A percentile compares a stretch with the other conserved stretches of the same genome.
phyloP scores from a whole-genome alignment of 352 stramenopile species.

The Pythium diclinum region DNA sequence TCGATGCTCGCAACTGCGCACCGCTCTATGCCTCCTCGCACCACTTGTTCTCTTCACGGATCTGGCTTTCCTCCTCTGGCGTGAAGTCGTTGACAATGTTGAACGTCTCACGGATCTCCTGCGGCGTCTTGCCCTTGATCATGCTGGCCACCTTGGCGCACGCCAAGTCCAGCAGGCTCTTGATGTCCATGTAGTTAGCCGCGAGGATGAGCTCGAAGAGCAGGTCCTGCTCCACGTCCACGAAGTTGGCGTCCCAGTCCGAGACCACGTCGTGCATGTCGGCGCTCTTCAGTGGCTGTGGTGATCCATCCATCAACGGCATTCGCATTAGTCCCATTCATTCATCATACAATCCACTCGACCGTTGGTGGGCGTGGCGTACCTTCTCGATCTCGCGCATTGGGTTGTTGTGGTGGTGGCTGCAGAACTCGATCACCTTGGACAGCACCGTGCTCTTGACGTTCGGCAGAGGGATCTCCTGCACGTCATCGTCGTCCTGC shows the following conservation, averaged over 20 bases:
- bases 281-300: conserved; percentile 94
- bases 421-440: conserved; percentile 98
- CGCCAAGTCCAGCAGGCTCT: conserved; percentile 91
- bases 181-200: conserved; percentile 99
- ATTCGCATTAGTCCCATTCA: conserved; percentile 8
- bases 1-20: too few relatives aligned
- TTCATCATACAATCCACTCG: not conserved
- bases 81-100: conserved; percentile 99
- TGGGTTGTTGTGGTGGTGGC: conserved; percentile 94
- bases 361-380: not conserved
- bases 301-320: not conserved
- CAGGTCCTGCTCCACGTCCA: conserved; percentile 98
- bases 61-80: conserved; percentile 98
- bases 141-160: conserved; percentile 92
- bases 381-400: conserved; percentile 99
- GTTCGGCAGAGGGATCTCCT: conserved; percentile 97
- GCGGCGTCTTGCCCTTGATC: conserved; percentile 97
- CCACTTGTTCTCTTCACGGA: conserved; percentile 99
- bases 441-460: conserved; percentile 96
- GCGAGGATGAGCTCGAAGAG: conserved; percentile 99
- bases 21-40: conserved; percentile 95
- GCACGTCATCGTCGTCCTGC: conserved; percentile 92
- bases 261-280: conserved; percentile 99
- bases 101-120: conserved; percentile 99
- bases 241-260: conserved; percentile 99